phyloP scores from a whole-genome alignment of 805 yeast genomes.

The Metschnikowia vanudenii region DNA sequence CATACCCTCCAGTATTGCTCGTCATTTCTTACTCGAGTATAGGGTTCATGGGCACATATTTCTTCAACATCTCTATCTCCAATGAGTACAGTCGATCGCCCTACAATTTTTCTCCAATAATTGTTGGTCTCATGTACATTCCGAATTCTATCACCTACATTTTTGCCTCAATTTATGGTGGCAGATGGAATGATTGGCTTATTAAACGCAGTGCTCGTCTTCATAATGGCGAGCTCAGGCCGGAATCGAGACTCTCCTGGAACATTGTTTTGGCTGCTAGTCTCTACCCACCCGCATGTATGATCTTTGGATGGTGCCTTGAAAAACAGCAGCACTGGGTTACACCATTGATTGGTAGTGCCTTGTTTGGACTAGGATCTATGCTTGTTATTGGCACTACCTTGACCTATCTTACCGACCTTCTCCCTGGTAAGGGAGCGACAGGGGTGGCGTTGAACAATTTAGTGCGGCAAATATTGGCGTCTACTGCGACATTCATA shows the following conservation, averaged over 20 bases:
- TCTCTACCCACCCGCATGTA: constrained; percentile 59
- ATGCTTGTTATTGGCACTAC: constrained; percentile 84
- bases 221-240: constrained; percentile 64
- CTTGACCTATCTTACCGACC: constrained; percentile 76
- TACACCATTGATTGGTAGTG: constrained; percentile 77
- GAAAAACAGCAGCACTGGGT: constrained; percentile 69
- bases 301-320: constrained; percentile 83
- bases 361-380: constrained; percentile 76
- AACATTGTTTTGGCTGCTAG: constrained; percentile 67
- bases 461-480: constrained; percentile 66
- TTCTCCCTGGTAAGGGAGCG: constrained; percentile 84
- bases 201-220: constrained; percentile 49
- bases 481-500: constrained; percentile 73
- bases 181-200: constrained; percentile 71
- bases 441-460: constrained; percentile 86
- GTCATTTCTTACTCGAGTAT: constrained; percentile 66
- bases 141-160: constrained; percentile 82
- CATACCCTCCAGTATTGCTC: constrained; percentile 71
- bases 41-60: constrained; percentile 68
- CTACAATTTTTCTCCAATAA: constrained; percentile 62
- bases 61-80: constrained; percentile 72
- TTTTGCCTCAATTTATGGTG: constrained; percentile 76
- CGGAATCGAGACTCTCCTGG: constrained; percentile 78
- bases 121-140: constrained; percentile 73
- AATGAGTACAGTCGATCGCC: constrained; percentile 61